A percentile compares a stretch with the other conserved stretches of the same genome.
These are phyloP conservation scores for Blumeria hordei DNA, from an alignment of 2,329 filamentous ascomycete genomes.

Conservation along the genomic window DNA sequence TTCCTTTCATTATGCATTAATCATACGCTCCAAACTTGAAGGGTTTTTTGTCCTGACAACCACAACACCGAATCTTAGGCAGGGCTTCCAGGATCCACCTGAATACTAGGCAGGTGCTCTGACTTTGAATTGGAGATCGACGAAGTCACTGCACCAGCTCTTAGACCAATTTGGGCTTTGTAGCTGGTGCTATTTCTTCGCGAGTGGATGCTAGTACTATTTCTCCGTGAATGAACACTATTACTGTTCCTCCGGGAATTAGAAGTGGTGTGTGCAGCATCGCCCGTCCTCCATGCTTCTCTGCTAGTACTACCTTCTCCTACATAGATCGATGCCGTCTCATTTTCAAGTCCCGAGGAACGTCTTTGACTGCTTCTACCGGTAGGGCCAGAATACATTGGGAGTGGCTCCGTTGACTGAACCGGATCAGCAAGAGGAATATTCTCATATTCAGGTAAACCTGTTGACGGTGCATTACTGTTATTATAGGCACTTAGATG, in stretches of 20 bases:
- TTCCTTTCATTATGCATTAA: background rate
- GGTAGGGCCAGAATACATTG: conserved; percentile 11
- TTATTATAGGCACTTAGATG: conserved; percentile 13
- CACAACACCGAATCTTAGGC: background rate
- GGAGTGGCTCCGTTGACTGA: conserved; percentile 9
- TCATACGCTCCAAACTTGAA: background rate
- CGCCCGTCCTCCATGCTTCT: background rate
- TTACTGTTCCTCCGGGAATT: conserved; percentile 3
- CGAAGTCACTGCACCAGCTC: conserved; percentile 19
- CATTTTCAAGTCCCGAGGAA: background rate
- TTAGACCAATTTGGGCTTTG: conserved; percentile 4
- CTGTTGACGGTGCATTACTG: conserved; percentile 10
- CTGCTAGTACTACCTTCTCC: background rate
- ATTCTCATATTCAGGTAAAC: conserved; percentile 14
- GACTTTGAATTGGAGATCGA: conserved; percentile 29
- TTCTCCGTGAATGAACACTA: conserved; percentile 1
- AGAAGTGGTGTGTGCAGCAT: background rate
- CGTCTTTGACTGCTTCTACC: conserved; percentile 5
- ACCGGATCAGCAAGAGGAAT: conserved; percentile 11
- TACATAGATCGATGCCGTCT: conserved; percentile 2
- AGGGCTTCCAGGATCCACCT: conserved; percentile 23
- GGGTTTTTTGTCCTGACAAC: background rate
- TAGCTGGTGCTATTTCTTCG: conserved; percentile 3
- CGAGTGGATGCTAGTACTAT: background rate
- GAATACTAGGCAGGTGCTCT: conserved; percentile 27